Evolutionary conservation across 306 rosid genomes (phyloP), one percentile per base, ranked within the genome.

Genomic region (Fragaria iinumae): DNA sequence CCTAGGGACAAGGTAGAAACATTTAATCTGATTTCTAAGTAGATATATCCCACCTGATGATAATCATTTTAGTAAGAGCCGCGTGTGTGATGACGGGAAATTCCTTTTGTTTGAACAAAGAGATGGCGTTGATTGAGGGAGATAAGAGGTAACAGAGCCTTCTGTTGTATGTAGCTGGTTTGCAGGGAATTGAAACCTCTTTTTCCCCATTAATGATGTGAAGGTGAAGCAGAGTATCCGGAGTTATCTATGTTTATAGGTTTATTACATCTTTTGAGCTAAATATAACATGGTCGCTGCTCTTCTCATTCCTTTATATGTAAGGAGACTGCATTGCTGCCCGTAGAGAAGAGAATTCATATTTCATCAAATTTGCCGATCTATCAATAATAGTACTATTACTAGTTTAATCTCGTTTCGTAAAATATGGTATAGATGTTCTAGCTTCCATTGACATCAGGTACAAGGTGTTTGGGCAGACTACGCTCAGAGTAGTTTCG

Each of bases 141-240:
- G 85, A 56, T 75, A 70, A 70, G 80, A 78, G 69, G 64, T 67
- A 78, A 32, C 79, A 73, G 67, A 71, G 57, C 83, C 44, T 80
- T 76, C 71, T 78, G 83, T 69, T 72, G 25, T 77, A 44, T 79
- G 69, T 84, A 81, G 87, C 69, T 84, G 75, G 79, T 23, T 69
- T 66, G 48, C 76, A 83, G 80, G 69, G 72, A 64, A 75, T 75
- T 77, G 29, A 73, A 69, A 71, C 83, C 74, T 81, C 81, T 63
- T 76, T 59, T 86, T 72, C 82, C 70, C 71, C 44, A 44, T 49
- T 66, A 78, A 70, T 79, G 77, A 71, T 77, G 85, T 53, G 71
- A 74, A 59, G 73, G 75, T 74, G 78, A 67, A 70, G 72, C 32
- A 67, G 85, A 74, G 77, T 75, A 73, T 60, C 39, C 63, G 38